phyloP scores from a whole-genome alignment of 768 basidiomycete genomes.

The Pleurotus platypus region DNA sequence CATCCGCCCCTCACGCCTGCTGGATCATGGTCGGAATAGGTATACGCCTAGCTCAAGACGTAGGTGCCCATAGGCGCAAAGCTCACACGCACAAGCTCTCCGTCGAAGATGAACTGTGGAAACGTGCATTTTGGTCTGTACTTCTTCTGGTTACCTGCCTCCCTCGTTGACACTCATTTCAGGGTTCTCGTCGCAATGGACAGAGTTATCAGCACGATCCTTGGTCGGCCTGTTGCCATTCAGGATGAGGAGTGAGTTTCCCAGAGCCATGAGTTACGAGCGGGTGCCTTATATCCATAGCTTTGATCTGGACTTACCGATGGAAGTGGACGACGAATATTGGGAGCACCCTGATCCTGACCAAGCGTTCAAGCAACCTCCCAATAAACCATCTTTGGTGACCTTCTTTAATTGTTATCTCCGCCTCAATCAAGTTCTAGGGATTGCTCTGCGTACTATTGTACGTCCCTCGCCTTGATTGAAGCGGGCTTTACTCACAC shows the following conservation, averaged over 20 bases:
- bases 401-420: slow-evolving; percentile 54
- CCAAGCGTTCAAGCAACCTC: slow-evolving; percentile 62
- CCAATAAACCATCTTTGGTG: slow-evolving; percentile 48
- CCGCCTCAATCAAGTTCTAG: slow-evolving; percentile 57
- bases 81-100: slow-evolving; percentile 28
- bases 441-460: slow-evolving; percentile 56
- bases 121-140: slow-evolving; percentile 59
- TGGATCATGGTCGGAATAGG: slow-evolving; percentile 69
- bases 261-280: not conserved
- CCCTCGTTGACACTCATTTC: not conserved
- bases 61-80: slow-evolving; percentile 61
- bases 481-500: not conserved
- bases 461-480: slow-evolving; percentile 26
- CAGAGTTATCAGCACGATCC: slow-evolving; percentile 38
- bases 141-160: not conserved
- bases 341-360: slow-evolving; percentile 60
- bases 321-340: slow-evolving; percentile 67
- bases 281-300: slow-evolving; percentile 27
- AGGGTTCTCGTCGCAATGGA: slow-evolving; percentile 53
- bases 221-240: slow-evolving; percentile 70
- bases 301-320: slow-evolving; percentile 66
- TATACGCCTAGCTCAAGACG: slow-evolving; percentile 71
- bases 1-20: slow-evolving; percentile 46
- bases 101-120: slow-evolving; percentile 71
- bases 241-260: slow-evolving; percentile 69